Evolutionary conservation across 345 rosid species (phyloP), one percentile per base, ranked within the genome.

Genomic region (Brassica juncea): DNA sequence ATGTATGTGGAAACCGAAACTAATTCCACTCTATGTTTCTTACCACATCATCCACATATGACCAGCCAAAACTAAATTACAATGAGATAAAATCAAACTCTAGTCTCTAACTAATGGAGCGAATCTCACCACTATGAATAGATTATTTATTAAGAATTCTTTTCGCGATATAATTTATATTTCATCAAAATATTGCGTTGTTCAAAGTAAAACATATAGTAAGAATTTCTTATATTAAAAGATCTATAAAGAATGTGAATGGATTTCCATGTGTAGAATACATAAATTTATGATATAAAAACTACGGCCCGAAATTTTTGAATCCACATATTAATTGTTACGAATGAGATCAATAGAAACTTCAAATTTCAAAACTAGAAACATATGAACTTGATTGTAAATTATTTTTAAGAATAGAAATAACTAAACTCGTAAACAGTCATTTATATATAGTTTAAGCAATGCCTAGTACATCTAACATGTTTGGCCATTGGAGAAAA

Each of bases 401-500:
- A 39, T 23, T 37, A 10, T 11, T 44, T 28, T 2, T 30, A 28
- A 62, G 30, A 62, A n/a, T 30, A n/a, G 10, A 62, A 30, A 30
- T n/a, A 3, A 62, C 3, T 27, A 27, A n/a, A 30, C 2, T 30
- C 47, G 35, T 27, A n/a, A n/a, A 39, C 19, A 23, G 2, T 5
- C 30, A 6, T 14, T 37, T 2, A 11, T 23, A 28, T 61, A 61
- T 28, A 61, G 37, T 30, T 28, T 61, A 14, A 2, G n/a, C 30
- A 66, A 12, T 12, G 32, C 21, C 8, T 49, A 5, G 39, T 49
- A 62, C 11, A 76, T 68, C 60, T 32, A 71, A 27, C 71, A 14
- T 42, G 77, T 57, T 66, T 25, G 19, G 31, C 68, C 9, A 66
- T 21, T 44, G 21, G 21, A 42, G 10, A 6, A 72, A 72, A 66